These are phyloP conservation scores for Ustilago vetiveriae DNA, from an alignment of 1,284 basidiomycete genomes.

Conservation along the genomic window DNA sequence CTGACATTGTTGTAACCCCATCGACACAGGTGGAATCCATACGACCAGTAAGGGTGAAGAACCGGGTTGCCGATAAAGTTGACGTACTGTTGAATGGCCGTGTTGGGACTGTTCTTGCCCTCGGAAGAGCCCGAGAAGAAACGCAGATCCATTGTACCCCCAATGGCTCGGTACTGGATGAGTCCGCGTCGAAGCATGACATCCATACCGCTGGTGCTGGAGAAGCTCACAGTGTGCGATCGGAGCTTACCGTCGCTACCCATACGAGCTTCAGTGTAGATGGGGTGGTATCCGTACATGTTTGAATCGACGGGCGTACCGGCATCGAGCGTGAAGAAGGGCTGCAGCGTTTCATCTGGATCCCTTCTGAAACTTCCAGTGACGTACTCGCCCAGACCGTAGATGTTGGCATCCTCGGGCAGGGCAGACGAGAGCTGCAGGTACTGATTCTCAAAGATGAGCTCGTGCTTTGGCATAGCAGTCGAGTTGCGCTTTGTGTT, in stretches of 20 bases:
- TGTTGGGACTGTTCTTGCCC: conserved; percentile 36
- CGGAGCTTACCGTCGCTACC: conserved; percentile 64
- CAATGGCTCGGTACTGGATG: conserved; percentile 56
- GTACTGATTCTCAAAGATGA: conserved; percentile 78
- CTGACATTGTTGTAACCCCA: conserved; percentile 55
- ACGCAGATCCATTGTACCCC: conserved; percentile 56
- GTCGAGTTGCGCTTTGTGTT: conserved; percentile 51
- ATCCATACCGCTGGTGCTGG: conserved; percentile 54
- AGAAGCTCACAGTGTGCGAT: conserved; percentile 42
- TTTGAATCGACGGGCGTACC: conserved; percentile 41
- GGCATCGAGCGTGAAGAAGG: conserved; percentile 76
- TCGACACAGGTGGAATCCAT: conserved; percentile 57
- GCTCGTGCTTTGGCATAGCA: conserved; percentile 52
- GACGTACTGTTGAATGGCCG: conserved; percentile 54
- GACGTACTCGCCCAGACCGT: conserved; percentile 80
- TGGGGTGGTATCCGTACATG: conserved; percentile 77
- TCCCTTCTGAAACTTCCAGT: conserved; percentile 74
- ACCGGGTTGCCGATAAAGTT: conserved; percentile 47
- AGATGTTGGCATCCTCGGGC: conserved; percentile 74
- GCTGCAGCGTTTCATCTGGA: conserved; percentile 73
- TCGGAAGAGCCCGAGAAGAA: conserved; percentile 39
- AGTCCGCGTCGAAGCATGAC: conserved; percentile 41
- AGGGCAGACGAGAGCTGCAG: conserved; percentile 70
- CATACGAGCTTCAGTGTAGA: conserved; percentile 76
- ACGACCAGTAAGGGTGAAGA: conserved; percentile 49